phyloP scores from a whole-genome alignment of 208 protist species.

The Leishmania major region DNA sequence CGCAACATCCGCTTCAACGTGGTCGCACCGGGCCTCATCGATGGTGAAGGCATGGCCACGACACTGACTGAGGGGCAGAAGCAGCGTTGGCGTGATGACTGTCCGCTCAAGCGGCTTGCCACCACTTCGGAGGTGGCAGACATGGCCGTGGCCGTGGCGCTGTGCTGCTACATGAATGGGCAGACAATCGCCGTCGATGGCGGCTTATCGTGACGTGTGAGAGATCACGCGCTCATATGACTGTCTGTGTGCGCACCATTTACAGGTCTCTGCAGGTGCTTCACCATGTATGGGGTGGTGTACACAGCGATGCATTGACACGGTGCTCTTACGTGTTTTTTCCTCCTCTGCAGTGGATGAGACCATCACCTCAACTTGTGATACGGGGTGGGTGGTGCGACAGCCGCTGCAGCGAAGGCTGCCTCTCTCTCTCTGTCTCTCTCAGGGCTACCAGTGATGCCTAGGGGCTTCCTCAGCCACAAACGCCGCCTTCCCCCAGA shows the following conservation, averaged over 20 bases:
- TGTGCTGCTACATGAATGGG: conserved; percentile 81
- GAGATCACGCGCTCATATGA: neutral
- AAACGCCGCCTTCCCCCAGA: neutral
- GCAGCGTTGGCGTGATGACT: conserved; percentile 52
- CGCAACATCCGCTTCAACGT: conserved; percentile 93
- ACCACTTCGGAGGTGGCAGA: conserved; percentile 82
- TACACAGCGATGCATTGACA: neutral
- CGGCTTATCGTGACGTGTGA: conserved; percentile 44
- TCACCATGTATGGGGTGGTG: neutral
- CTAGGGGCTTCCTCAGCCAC: neutral
- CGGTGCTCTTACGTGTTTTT: too few species aligned
- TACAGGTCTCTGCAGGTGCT: neutral
- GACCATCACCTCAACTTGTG: neutral
- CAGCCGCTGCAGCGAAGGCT: neutral
- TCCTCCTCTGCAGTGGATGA: neutral
- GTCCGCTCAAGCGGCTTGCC: conserved; percentile 71
- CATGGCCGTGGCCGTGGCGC: conserved; percentile 49
- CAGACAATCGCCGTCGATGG: conserved; percentile 85
- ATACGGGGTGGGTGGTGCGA: neutral
- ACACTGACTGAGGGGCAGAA: conserved; percentile 58
- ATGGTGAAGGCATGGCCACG: conserved; percentile 80
- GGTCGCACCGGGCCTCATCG: conserved; percentile 88
- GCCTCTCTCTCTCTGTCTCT: conserved; percentile 1
- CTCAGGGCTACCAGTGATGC: neutral
- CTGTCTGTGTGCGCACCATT: neutral